A percentile compares a stretch with the other conserved stretches of the same genome.
phyloP scores from a whole-genome alignment of 164 flowering plant species.

The Echeveria elegans region DNA sequence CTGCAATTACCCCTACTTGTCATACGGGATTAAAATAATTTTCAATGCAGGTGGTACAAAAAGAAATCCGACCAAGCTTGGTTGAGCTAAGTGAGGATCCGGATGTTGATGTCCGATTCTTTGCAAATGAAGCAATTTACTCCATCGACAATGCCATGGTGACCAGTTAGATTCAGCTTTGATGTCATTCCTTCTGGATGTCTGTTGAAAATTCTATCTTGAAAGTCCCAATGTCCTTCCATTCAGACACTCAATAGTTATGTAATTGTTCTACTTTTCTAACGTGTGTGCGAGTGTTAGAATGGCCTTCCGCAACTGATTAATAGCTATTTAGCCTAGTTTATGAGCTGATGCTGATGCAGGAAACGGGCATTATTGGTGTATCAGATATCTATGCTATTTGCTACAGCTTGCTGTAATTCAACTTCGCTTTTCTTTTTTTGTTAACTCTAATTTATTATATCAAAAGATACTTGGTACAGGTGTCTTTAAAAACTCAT shows the following conservation, averaged over 20 bases:
- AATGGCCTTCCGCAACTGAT: not conserved
- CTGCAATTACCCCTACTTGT: not conserved
- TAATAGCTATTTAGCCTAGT: slow-evolving; percentile 1
- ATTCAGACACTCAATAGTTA: not conserved
- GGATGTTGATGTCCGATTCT: slow-evolving; percentile 85
- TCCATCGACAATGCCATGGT: slow-evolving; percentile 74
- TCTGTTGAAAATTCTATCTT: not conserved
- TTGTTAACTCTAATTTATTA: not conserved
- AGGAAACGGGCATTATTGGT: not conserved
- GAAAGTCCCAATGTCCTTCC: not conserved
- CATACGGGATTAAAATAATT: not conserved
- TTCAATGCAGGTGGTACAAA: slow-evolving; percentile 66
- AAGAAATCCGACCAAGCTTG: slow-evolving; percentile 68
- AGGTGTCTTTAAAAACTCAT: not conserved
- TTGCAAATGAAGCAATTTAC: slow-evolving; percentile 72
- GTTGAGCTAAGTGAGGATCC: slow-evolving; percentile 86
- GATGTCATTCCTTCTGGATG: not conserved
- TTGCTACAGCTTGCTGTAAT: not conserved
- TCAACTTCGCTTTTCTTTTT: not conserved
- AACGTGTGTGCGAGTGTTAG: not conserved
- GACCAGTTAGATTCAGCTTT: slow-evolving; percentile 43
- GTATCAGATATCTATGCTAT: not conserved
- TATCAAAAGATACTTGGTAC: not conserved
- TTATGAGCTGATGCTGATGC: slow-evolving; percentile 1
- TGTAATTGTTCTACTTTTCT: not conserved